phyloP scores from a whole-genome alignment of 2,329 filamentous ascomycete genomes.

The Fonsecaea monophora region DNA sequence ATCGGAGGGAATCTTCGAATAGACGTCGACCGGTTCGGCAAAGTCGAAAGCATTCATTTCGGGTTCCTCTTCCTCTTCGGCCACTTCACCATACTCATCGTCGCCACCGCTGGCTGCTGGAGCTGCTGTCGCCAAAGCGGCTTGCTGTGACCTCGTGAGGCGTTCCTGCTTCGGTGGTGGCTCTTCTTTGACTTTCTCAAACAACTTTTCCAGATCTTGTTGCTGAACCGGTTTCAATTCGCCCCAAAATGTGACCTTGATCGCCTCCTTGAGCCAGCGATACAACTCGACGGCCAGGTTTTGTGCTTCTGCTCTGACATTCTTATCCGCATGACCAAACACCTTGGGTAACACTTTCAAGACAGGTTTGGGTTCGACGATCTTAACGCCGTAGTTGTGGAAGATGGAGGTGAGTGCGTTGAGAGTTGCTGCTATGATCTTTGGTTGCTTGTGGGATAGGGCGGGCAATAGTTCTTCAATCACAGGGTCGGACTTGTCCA shows the following conservation, averaged over 20 bases:
- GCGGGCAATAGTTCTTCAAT: constrained; percentile 88
- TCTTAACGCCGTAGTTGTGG: constrained; percentile 93
- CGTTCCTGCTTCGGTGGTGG: constrained; percentile 87
- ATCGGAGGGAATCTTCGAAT: constrained; percentile 79
- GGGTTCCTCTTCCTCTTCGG: constrained; percentile 62
- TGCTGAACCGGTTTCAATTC: constrained; percentile 96
- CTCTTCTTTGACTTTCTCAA: constrained; percentile 91
- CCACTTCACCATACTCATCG: constrained; percentile 62
- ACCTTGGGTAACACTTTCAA: constrained; percentile 87
- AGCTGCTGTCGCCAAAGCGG: constrained; percentile 74
- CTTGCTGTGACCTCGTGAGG: constrained; percentile 86
- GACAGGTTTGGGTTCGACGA: constrained; percentile 89
- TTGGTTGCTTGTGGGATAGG: constrained; percentile 86
- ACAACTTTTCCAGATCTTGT: constrained; percentile 88
- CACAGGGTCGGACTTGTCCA: constrained; percentile 83
- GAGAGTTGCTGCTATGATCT: constrained; percentile 79
- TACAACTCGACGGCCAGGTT: constrained; percentile 93
- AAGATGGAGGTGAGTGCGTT: constrained; percentile 81
- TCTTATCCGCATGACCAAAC: constrained; percentile 97
- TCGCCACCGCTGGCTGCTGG: constrained; percentile 64
- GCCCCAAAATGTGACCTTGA: constrained; percentile 97
- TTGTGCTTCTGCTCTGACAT: constrained; percentile 91
- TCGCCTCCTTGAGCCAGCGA: constrained; percentile 93
- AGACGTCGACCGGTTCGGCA: constrained; percentile 82
- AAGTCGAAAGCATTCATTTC: constrained; percentile 84